Conservation (phyloP, 106 monocot genomes). For the Acanthochlamys bracteata region DNA sequence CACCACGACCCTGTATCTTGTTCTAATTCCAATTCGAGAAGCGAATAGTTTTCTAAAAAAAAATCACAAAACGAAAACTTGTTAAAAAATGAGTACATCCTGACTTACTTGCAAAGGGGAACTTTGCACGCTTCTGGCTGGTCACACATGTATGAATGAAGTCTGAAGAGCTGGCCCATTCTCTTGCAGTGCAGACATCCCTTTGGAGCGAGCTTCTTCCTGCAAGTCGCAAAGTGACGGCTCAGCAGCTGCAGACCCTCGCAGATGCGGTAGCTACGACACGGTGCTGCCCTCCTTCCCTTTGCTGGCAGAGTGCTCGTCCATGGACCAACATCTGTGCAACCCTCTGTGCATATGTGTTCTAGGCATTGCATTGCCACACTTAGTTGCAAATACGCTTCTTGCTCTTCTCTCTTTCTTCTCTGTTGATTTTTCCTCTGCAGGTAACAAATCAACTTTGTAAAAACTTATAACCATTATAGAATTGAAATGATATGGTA, state of each 20-base stretch:
- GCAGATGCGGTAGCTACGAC: conserved; percentile 30
- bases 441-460: not conserved
- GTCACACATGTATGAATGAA: conserved; percentile 60
- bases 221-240: conserved; percentile 58
- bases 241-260: conserved; percentile 47
- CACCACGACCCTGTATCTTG: too few species aligned
- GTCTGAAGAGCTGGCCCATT: conserved; percentile 74
- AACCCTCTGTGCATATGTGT: conserved; percentile 57
- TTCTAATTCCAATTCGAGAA: too few species aligned
- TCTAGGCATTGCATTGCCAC: conserved; percentile 68
- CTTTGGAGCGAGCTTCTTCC: conserved; percentile 14
- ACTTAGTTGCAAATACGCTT: conserved; percentile 40
- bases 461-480: not conserved
- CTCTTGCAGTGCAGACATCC: conserved; percentile 54
- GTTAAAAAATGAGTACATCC: too few species aligned
- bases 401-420: conserved; percentile 36
- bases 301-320: conserved; percentile 5
- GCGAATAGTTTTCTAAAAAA: not conserved
- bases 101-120: conserved; percentile 66
- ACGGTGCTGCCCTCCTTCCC: conserved; percentile 13
- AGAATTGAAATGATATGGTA: not conserved
- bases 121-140: conserved; percentile 47
- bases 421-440: conserved; percentile 53
- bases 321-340: conserved; percentile 28
- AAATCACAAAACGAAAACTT: too few species aligned